Evolutionary conservation across 2,329 filamentous ascomycete species (phyloP).

Genomic region (Alternaria sp.): DNA sequence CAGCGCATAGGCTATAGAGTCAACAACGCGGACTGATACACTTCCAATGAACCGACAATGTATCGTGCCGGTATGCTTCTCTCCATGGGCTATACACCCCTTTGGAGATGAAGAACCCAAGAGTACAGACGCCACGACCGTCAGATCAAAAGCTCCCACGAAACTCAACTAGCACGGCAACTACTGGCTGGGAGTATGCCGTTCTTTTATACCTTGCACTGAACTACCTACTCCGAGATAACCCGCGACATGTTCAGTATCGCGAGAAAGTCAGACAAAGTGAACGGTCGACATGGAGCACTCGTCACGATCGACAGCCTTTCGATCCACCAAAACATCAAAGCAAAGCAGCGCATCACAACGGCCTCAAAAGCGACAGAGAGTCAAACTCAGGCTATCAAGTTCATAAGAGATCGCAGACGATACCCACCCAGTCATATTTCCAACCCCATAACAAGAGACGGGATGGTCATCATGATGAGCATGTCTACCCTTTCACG

Average conservation of each 20-base stretch:
- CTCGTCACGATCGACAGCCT: neutral
- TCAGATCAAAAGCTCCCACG: neutral
- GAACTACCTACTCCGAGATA: constrained; percentile 16
- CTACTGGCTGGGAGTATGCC: constrained; percentile 8
- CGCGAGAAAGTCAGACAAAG: constrained; percentile 1
- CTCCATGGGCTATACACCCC: neutral
- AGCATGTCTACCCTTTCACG: neutral
- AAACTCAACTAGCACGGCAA: constrained; percentile 11
- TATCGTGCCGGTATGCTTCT: neutral
- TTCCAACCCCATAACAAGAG: neutral
- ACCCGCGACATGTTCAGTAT: constrained; percentile 16
- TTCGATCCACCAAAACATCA: neutral
- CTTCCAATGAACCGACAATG: neutral
- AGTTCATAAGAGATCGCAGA: neutral
- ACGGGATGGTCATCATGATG: neutral
- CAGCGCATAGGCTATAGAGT: constrained; percentile 7
- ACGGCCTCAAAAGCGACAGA: neutral
- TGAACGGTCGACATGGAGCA: neutral
- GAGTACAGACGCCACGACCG: neutral
- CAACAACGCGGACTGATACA: neutral
- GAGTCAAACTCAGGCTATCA: neutral
- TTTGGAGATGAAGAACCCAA: constrained; percentile 4
- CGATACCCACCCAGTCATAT: neutral
- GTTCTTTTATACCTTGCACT: constrained; percentile 18
- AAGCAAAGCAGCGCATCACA: neutral